Percentiles rank a stretch among this genome's conserved stretches.
Evolutionary conservation across 371 early-diverging fungal species (phyloP).

Genomic region (Mortierella sp.): DNA sequence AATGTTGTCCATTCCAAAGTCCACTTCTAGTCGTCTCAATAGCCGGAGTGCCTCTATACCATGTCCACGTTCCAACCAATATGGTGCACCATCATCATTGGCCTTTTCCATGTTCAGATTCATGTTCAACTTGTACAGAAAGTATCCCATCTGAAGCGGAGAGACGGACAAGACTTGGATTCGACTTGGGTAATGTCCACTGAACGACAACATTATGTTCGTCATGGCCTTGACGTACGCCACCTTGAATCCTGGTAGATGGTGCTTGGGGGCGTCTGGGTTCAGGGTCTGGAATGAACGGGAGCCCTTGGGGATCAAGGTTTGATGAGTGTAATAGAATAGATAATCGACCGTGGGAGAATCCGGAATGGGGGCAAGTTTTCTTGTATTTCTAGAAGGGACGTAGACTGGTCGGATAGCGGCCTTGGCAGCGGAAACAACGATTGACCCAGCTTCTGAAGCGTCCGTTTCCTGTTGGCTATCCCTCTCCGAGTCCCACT

Average conservation of each 20-base stretch:
- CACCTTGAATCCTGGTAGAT: not conserved
- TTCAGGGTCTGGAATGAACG: slow-evolving; percentile 12
- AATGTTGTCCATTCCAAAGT: slow-evolving; percentile 8
- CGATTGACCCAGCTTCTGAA: too few species aligned
- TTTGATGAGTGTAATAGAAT: slow-evolving; percentile 27
- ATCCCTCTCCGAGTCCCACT: too few species aligned
- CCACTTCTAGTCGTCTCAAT: slow-evolving; percentile 31
- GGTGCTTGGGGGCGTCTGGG: not conserved
- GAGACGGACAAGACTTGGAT: slow-evolving; percentile 35
- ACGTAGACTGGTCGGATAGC: too few species aligned
- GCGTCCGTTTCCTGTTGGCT: too few species aligned
- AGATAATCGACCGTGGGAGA: slow-evolving; percentile 32
- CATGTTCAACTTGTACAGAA: too few species aligned
- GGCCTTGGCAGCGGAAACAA: too few species aligned
- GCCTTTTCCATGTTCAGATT: too few species aligned
- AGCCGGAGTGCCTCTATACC: slow-evolving; percentile 15
- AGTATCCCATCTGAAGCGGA: slow-evolving; percentile 14
- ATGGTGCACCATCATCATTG: too few species aligned
- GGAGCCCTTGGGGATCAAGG: slow-evolving; percentile 17
- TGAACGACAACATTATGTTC: slow-evolving; percentile 3
- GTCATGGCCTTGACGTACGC: not conserved
- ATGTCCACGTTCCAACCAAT: too few species aligned
- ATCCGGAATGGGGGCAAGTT: slow-evolving; percentile 1
- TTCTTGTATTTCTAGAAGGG: too few species aligned
- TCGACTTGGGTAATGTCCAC: slow-evolving; percentile 21